Evolutionary conservation across 495 filamentous ascomycete genomes (phyloP), one percentile per base, ranked within the genome.

Genomic region (Margaritispora aquatica): DNA sequence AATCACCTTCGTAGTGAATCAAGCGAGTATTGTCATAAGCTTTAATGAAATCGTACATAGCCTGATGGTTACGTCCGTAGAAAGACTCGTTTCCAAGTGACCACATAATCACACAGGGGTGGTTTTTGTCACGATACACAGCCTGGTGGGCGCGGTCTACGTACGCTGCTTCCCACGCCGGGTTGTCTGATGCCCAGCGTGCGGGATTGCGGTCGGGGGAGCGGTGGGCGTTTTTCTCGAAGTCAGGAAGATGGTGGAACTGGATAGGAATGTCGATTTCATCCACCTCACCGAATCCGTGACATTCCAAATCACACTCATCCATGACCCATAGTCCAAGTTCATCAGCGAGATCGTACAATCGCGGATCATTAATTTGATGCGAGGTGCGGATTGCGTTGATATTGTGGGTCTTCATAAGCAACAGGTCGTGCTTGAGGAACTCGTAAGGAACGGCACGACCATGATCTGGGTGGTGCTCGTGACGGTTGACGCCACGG

Each of bases 251-350:
- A 24, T 54, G 73, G 10, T 51, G n/a, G 22, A 41, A 22, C 24
- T 51, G 10, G 7, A 21, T n/a, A 5, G 48, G 24, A 13, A 62
- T 51, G 5, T 21, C 13, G 24, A 47, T 52, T 13, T 71, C 74
- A 22, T 78, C 77, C 27, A 81, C 75, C 29, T 74, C 70, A 48
- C 77, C 78, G 46, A 89, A 83, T 0, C 88, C 87, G 57, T 88
- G 87, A 61, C 85, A 89, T 69, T 89, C 87, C 0, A 89, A 77
- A 66, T 90, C 87, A 0, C 83, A 84, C 69, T 90, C 87, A 52
- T 88, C 86, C 56, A 90, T 76, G 15, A 90, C 76, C 76, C 83
- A 90, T 19, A 90, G 71, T 0, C 87, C 87, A 34, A 89, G 70
- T 63, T 88, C 82, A 59, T 90, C 84, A 23, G 82, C 79, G 5